Evolutionary conservation across 2,329 filamentous ascomycete genomes (phyloP).

Genomic region (Pseudogymnoascus sp.): DNA sequence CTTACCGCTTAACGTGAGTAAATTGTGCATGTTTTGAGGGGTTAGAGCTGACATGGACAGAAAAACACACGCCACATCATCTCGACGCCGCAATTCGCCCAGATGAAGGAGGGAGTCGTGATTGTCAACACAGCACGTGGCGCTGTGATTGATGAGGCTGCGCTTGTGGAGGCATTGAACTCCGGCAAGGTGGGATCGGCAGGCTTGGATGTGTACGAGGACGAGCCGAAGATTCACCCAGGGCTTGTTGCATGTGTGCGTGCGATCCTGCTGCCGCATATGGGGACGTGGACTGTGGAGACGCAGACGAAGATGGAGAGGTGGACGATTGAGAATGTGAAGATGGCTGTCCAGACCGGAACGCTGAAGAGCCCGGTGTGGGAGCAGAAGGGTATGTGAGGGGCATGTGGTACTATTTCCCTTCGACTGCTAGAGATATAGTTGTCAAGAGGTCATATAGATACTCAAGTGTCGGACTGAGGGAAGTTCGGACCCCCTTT

Average conservation of each 20-base stretch:
- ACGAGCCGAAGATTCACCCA: conserved; percentile 69
- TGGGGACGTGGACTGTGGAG: conserved; percentile 76
- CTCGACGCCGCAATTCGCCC: conserved; percentile 58
- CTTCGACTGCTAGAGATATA: neutral
- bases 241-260: conserved; percentile 62
- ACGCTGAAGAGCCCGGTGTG: conserved; percentile 62
- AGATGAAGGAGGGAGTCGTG: conserved; percentile 71
- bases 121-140: conserved; percentile 79
- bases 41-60: conserved; percentile 25
- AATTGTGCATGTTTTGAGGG: neutral
- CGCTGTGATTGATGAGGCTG: conserved; percentile 73
- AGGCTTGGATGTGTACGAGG: conserved; percentile 76
- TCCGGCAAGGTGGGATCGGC: conserved; percentile 61
- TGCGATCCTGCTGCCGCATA: conserved; percentile 72
- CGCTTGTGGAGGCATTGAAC: conserved; percentile 65
- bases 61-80: conserved; percentile 67
- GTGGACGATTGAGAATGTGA: conserved; percentile 65
- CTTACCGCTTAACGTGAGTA: conserved; percentile 68
- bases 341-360: conserved; percentile 52
- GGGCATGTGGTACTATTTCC: neutral
- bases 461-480: neutral
- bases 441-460: neutral
- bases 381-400: conserved; percentile 52
- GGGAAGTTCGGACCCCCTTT: neutral
- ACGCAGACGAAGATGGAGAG: conserved; percentile 61